A percentile compares a stretch with the other conserved stretches of the same genome.
phyloP scores from a whole-genome alignment of 164 flowering plant genomes.

The Akebia trifoliata region DNA sequence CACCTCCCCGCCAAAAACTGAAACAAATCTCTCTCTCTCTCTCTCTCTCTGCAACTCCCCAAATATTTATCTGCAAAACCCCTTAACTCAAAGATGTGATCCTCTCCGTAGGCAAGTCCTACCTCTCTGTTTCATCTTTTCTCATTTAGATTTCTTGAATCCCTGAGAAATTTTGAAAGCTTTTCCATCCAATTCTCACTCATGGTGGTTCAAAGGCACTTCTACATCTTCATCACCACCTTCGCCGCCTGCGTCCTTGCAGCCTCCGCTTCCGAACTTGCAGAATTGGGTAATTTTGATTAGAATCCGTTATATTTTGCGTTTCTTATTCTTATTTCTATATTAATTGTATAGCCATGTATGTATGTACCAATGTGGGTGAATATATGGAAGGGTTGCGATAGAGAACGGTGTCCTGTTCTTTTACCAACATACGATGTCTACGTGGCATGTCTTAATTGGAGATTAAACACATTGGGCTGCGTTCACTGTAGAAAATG shows the following conservation, averaged over 20 bases:
- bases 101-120: not conserved
- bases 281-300: constrained; percentile 18
- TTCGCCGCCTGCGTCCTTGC: not conserved
- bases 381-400: no score
- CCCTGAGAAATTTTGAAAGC: not conserved
- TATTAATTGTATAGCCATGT: not conserved
- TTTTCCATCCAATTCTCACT: not conserved
- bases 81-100: no score
- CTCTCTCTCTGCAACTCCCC: not conserved
- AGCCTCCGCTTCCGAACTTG: not conserved
- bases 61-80: not conserved
- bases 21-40: not conserved
- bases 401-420: no score
- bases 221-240: not conserved
- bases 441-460: no score
- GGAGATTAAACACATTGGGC: no score
- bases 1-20: constrained; percentile 4
- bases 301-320: not conserved
- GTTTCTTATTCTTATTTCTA: not conserved
- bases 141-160: not conserved
- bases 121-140: not conserved
- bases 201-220: not conserved
- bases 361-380: no score
- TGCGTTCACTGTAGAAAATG: no score
- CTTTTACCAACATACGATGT: no score